These are phyloP conservation scores for Avena sativa DNA, from an alignment of 176 grass and related monocot genomes.

Conservation along the genomic window DNA sequence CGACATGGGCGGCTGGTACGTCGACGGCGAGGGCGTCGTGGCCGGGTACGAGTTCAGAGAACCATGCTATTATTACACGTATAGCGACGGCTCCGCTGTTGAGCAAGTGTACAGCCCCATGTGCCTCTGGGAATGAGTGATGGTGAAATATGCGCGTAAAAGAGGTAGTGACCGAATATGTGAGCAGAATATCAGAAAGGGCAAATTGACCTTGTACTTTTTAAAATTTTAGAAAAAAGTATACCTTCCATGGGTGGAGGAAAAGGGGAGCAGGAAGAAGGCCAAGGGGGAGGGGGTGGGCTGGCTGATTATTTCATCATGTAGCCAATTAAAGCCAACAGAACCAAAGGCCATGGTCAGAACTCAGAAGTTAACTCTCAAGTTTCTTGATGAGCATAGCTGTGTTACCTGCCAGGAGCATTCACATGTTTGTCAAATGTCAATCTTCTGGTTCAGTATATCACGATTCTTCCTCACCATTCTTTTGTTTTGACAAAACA, in stretches of 20 bases:
- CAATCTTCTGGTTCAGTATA: not conserved
- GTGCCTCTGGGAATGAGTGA: slow-evolving; percentile 65
- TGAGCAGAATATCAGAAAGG: not conserved
- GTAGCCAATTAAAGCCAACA: not conserved
- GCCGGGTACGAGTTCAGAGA: slow-evolving; percentile 56
- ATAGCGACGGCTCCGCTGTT: slow-evolving; percentile 11
- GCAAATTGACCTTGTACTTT: not conserved
- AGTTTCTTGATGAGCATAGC: not conserved
- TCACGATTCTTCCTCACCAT: not conserved
- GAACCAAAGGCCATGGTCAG: not conserved
- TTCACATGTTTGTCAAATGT: not conserved
- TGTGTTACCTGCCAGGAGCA: not conserved
- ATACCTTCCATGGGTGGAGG: not conserved
- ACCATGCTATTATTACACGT: slow-evolving; percentile 47
- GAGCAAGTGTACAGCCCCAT: slow-evolving; percentile 72
- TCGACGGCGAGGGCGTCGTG: slow-evolving; percentile 35
- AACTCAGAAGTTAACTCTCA: too few species aligned
- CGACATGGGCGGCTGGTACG: slow-evolving; percentile 53
- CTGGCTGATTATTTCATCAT: not conserved
- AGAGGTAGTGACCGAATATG: not conserved
- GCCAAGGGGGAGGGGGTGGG: not conserved
- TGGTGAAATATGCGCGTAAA: not conserved
- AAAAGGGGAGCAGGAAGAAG: not conserved
- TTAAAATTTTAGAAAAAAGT: not conserved
- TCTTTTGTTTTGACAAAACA: too few species aligned